Evolutionary conservation across 148 eudicot genomes (phyloP).

Genomic region (Pharnaceum exiguum): DNA sequence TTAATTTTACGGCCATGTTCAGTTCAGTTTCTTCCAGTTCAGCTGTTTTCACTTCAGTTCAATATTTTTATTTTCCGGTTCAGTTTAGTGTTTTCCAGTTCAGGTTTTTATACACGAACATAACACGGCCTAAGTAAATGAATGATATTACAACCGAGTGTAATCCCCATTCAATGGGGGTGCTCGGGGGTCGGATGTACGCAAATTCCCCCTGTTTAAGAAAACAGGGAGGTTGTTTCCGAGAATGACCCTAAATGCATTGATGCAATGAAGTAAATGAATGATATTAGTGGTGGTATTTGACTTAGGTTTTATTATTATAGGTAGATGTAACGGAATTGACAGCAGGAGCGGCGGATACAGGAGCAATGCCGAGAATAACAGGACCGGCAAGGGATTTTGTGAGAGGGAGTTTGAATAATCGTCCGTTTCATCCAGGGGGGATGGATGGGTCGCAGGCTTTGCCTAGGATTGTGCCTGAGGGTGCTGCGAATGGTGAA

Average conservation of each 20-base stretch:
- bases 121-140: too few species aligned
- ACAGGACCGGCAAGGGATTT: slow-evolving; percentile 89
- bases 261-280: background rate
- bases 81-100: too few species aligned
- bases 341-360: slow-evolving; percentile 52
- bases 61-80: too few species aligned
- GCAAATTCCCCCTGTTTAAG: too few species aligned
- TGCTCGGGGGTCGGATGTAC: too few species aligned
- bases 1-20: too few species aligned
- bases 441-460: slow-evolving; percentile 77
- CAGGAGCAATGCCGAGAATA: slow-evolving; percentile 80
- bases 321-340: slow-evolving; percentile 85
- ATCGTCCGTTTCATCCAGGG: slow-evolving; percentile 95
- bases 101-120: too few species aligned
- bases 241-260: background rate
- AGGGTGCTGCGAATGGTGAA: slow-evolving; percentile 79
- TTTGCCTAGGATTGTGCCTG: slow-evolving; percentile 58
- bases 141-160: too few species aligned
- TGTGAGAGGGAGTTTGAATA: slow-evolving; percentile 84
- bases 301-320: slow-evolving; percentile 16
- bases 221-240: too few species aligned
- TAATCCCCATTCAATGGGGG: too few species aligned
- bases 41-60: too few species aligned
- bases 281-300: background rate
- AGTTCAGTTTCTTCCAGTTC: too few species aligned